Evolutionary conservation across 78 protist species (phyloP).

Genomic region (Fonticula alba): DNA sequence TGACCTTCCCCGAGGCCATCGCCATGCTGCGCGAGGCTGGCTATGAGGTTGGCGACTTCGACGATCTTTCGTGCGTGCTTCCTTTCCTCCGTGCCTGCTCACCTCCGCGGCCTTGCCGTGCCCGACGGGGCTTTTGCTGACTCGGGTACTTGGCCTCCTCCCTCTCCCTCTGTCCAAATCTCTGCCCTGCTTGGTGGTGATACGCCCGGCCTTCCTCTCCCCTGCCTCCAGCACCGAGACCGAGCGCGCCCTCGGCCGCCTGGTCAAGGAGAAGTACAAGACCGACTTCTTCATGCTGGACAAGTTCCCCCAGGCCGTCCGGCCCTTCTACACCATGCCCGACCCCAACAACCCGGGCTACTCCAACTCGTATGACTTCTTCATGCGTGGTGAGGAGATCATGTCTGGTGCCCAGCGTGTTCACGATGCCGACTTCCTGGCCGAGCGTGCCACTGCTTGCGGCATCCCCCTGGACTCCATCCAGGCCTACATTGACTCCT

Average conservation of each 20-base stretch:
- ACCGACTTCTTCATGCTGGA: slow-evolving; percentile 90
- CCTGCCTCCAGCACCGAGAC: slow-evolving; percentile 16
- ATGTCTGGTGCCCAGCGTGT: slow-evolving; percentile 97
- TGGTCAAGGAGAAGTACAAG: slow-evolving; percentile 67
- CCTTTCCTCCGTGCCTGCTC: neutral
- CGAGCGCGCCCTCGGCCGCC: slow-evolving; percentile 74
- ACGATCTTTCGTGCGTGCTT: slow-evolving; percentile 24
- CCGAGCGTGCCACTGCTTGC: neutral
- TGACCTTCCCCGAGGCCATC: slow-evolving; percentile 54
- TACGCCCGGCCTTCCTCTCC: neutral
- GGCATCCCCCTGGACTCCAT: too few species aligned
- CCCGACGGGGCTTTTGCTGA: too few species aligned
- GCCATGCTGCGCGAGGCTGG: slow-evolving; percentile 42
- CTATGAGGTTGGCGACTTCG: slow-evolving; percentile 14
- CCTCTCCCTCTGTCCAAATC: too few species aligned
- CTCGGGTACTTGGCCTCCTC: too few species aligned
- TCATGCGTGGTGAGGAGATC: slow-evolving; percentile 96
- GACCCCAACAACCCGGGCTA: slow-evolving; percentile 40
- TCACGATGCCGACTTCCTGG: slow-evolving; percentile 75
- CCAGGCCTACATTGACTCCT: slow-evolving; percentile 73
- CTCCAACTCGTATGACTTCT: slow-evolving; percentile 93
- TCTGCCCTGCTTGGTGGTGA: neutral
- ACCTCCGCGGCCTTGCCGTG: too few species aligned
- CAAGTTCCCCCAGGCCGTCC: slow-evolving; percentile 62
- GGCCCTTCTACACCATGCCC: slow-evolving; percentile 99